Evolutionary conservation across 2,329 filamentous ascomycete genomes (phyloP).

Genomic region (Huntiella abstrusa): DNA sequence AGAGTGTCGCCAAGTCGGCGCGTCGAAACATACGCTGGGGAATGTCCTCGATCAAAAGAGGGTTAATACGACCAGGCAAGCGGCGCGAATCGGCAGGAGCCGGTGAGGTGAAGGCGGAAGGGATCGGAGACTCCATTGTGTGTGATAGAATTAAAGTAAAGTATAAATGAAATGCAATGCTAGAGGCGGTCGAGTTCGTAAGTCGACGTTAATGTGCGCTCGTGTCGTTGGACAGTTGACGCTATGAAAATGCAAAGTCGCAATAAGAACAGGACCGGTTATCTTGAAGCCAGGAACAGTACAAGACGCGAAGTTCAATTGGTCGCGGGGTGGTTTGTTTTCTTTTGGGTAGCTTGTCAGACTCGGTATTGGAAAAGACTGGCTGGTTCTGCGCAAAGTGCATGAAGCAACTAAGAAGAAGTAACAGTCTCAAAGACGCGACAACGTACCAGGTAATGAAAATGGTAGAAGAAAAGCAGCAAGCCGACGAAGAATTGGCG

Average conservation of each 20-base stretch:
- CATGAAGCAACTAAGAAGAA: too few species aligned
- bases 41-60: constrained; percentile 40
- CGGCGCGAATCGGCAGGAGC: constrained; percentile 18
- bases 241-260: not conserved
- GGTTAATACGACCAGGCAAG: constrained; percentile 41
- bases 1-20: not conserved
- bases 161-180: not conserved
- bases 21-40: constrained; percentile 19
- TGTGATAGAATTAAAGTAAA: not conserved
- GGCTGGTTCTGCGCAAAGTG: too few species aligned
- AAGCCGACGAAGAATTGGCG: not conserved
- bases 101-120: constrained; percentile 13
- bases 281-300: too few species aligned
- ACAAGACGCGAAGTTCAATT: too few species aligned
- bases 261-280: too few species aligned
- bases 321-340: too few species aligned
- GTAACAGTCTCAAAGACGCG: not conserved
- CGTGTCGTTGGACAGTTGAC: not conserved
- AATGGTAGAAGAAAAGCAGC: not conserved
- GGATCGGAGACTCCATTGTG: constrained; percentile 9
- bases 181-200: not conserved
- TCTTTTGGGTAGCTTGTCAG: too few species aligned
- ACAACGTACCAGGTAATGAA: not conserved
- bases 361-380: too few species aligned
- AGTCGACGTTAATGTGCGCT: not conserved